phyloP scores from a whole-genome alignment of 192 early-diverging fungal species.

The Backusella psychrophila region DNA sequence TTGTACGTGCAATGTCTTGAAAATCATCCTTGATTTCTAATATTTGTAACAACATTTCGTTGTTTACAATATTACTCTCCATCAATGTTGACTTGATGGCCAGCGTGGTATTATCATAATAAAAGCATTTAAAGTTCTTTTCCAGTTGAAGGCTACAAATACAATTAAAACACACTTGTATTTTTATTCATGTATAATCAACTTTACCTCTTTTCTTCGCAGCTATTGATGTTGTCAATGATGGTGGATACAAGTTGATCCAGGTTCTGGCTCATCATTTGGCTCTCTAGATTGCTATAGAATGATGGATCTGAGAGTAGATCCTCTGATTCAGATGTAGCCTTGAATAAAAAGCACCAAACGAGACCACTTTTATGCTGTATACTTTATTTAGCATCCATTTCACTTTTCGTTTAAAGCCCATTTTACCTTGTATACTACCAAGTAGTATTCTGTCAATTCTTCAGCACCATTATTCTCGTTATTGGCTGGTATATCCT shows the following conservation, averaged over 20 bases:
- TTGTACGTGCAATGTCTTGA: constrained; percentile 42
- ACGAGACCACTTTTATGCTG: constrained; percentile 29
- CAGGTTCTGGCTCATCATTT: constrained; percentile 18
- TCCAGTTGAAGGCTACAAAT: constrained; percentile 14
- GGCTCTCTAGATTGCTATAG: constrained; percentile 22
- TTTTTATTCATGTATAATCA: no score
- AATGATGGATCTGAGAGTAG: constrained; percentile 23
- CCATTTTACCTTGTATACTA: constrained; percentile 32
- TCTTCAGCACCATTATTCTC: neutral
- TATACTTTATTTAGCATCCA: no score
- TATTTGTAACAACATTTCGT: constrained; percentile 50
- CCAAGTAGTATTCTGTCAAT: constrained; percentile 28
- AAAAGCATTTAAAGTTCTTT: constrained; percentile 35
- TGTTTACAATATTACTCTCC: constrained; percentile 33
- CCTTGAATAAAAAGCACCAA: constrained; percentile 32
- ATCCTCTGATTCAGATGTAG: constrained; percentile 8
- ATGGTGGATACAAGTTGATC: constrained; percentile 10
- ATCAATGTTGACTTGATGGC: constrained; percentile 46
- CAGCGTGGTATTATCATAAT: constrained; percentile 47
- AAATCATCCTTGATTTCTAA: constrained; percentile 54
- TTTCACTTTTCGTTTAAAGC: no score
- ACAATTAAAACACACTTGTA: no score
- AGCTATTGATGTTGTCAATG: constrained; percentile 14
- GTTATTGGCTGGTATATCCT: neutral
- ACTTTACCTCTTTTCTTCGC: constrained; percentile 28